A percentile compares a stretch with the other conserved stretches of the same genome.
phyloP scores from a whole-genome alignment of 2,329 filamentous ascomycete species.

The Aspergillus pseudonomiae region DNA sequence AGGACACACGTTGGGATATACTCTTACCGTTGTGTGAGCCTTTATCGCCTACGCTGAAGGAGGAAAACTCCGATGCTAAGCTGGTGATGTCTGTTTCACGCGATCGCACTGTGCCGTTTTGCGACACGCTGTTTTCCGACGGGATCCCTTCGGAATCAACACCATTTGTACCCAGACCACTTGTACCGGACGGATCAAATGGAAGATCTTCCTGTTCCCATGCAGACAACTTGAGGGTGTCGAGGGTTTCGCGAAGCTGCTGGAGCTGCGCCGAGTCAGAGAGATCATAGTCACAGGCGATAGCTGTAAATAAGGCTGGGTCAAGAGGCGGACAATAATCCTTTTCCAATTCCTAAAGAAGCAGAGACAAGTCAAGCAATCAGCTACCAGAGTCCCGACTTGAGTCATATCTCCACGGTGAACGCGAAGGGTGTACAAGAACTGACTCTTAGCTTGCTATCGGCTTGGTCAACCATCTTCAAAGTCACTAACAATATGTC shows the following conservation, averaged over 20 bases:
- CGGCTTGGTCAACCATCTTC: conserved; percentile 28
- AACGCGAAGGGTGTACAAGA: neutral
- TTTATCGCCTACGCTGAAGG: conserved; percentile 33
- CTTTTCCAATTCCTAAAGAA: conserved; percentile 55
- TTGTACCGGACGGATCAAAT: conserved; percentile 77
- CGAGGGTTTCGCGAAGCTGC: conserved; percentile 62
- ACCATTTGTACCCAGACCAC: conserved; percentile 44
- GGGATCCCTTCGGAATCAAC: conserved; percentile 25
- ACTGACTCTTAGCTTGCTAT: conserved; percentile 19
- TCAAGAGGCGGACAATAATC: conserved; percentile 77
- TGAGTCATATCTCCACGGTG: neutral
- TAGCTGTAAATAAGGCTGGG: conserved; percentile 73
- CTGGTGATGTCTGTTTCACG: conserved; percentile 55
- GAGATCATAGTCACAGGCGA: conserved; percentile 74
- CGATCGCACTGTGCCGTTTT: conserved; percentile 41
- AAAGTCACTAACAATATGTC: conserved; percentile 22
- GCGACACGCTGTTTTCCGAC: conserved; percentile 33
- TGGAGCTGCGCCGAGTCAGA: conserved; percentile 54
- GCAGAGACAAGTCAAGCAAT: neutral
- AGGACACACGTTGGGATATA: conserved; percentile 24
- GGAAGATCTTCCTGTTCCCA: conserved; percentile 68
- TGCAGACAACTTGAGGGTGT: conserved; percentile 67
- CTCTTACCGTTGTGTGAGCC: conserved; percentile 12
- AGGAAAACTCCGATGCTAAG: conserved; percentile 51
- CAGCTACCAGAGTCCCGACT: neutral